phyloP scores from a whole-genome alignment of 495 filamentous ascomycete species.

The Aspergillus cristatus region DNA sequence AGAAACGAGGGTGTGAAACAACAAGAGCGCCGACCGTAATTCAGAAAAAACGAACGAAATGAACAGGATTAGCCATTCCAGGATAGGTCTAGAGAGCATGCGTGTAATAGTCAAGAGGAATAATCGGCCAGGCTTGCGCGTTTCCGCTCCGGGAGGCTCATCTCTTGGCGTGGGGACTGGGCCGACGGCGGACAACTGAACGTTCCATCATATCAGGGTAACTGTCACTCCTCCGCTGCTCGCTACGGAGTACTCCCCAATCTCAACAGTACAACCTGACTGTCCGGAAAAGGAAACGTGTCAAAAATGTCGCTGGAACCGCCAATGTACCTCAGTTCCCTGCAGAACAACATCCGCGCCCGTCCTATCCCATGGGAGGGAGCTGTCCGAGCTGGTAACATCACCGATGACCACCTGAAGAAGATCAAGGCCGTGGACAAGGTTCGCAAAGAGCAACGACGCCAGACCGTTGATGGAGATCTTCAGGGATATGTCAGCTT shows the following conservation, averaged over 20 bases:
- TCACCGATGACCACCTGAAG: conserved; percentile 88
- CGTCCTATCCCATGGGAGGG: conserved; percentile 97
- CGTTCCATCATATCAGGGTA: too few species aligned
- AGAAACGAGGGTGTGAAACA: too few species aligned
- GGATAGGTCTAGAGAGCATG: too few species aligned
- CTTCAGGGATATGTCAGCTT: conserved; percentile 66
- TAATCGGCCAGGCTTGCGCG: too few species aligned
- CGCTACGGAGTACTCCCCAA: too few species aligned
- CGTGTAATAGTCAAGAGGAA: too few species aligned
- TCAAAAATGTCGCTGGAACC: conserved; percentile 76
- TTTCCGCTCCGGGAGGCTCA: neutral
- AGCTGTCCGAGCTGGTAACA: conserved; percentile 83
- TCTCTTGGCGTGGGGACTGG: neutral
- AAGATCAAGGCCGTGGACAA: conserved; percentile 98
- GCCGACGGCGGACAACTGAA: too few species aligned
- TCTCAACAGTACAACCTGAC: too few species aligned
- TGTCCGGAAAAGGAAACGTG: conserved; percentile 8
- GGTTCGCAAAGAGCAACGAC: conserved; percentile 79
- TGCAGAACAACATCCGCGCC: conserved; percentile 90
- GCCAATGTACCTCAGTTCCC: conserved; percentile 78
- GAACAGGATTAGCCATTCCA: too few species aligned
- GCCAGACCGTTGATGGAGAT: conserved; percentile 70
- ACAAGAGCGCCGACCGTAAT: neutral
- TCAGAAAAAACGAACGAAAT: too few species aligned
- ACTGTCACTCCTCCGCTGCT: too few species aligned